phyloP scores from a whole-genome alignment of 352 stramenopile genomes.

The Pythium diclinum region DNA sequence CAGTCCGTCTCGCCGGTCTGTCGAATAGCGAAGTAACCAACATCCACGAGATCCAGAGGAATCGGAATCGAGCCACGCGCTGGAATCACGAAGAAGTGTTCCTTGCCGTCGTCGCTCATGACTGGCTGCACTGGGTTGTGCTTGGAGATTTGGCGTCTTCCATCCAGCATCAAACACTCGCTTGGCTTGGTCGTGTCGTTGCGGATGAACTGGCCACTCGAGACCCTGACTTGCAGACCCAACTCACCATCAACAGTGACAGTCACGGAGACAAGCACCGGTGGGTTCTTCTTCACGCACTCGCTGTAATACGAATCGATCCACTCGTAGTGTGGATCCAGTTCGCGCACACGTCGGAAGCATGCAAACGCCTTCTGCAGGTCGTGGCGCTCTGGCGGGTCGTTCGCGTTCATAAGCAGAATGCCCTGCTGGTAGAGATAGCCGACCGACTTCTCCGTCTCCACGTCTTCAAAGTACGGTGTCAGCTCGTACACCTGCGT shows the following conservation, averaged over 20 bases:
- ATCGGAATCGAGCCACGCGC: constrained; percentile 58
- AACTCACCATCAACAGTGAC: constrained; percentile 70
- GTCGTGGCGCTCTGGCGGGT: constrained; percentile 50
- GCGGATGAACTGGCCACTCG: constrained; percentile 63
- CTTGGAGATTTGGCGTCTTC: constrained; percentile 36
- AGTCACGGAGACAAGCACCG: constrained; percentile 63
- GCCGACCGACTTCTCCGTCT: constrained; percentile 61
- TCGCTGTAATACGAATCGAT: constrained; percentile 79
- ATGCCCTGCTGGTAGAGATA: constrained; percentile 70
- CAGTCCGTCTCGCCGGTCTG: constrained; percentile 83
- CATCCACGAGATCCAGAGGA: constrained; percentile 69
- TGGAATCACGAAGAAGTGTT: constrained; percentile 57
- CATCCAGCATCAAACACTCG: constrained; percentile 68
- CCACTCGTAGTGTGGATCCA: constrained; percentile 81
- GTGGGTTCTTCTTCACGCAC: constrained; percentile 65
- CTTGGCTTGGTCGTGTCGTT: constrained; percentile 80
- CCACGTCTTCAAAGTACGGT: constrained; percentile 68
- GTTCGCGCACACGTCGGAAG: constrained; percentile 59
- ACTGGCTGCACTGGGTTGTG: constrained; percentile 56
- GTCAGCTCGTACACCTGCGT: constrained; percentile 79
- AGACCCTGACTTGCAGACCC: constrained; percentile 76
- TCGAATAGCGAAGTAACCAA: constrained; percentile 74
- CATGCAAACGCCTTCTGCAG: constrained; percentile 76
- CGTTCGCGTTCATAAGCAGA: constrained; percentile 58
- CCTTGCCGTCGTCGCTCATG: constrained; percentile 22